Base-by-base conservation (phyloP, 495 filamentous ascomycete genomes). In the Aspergillus hancockii region DNA sequence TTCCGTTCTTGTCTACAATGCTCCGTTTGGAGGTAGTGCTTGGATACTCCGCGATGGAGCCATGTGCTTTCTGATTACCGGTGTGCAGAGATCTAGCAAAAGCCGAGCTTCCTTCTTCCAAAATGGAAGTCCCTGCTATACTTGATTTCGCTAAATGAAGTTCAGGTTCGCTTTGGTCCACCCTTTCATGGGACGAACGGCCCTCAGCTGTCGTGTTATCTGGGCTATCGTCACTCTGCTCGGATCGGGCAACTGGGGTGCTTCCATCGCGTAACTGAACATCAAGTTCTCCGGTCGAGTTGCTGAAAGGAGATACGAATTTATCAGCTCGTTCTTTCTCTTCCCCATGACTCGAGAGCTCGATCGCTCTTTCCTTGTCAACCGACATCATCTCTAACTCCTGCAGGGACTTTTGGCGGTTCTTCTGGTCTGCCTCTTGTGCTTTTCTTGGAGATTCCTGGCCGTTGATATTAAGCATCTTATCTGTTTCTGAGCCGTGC, bases 1-100 rank as follows among this genome's bases (percentile, higher is more conserved):
- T 74, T 22, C 71, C 71, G 50, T 72, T 71, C 8, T 53, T 47
- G 52, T 74, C 71, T 19, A 74, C 71, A 19, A 71, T 61, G 19
- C 54, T 65, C 19, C 41, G 59, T 49, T 47, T 63, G 19, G 49
- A 40, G 0, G 7, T 57, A n/a, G 32, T 18, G 62, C 63, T 32
- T 50, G 36, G 30, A 38, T 13, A 57, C 13, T 50, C 50, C 14
- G 22, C n/a, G 30, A 54, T 46, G 19, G 7, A 23, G 46, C n/a
- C 28, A 14, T 22, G 19, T 47, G 43, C 13, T 23, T 23, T 4
- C 13, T 12, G 13, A 47, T 22, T 14, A 23, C 19, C 1, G 2
- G 8, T 21, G 18, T 21, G 19, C 8, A 13, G 43, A 23, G 19
- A 23, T 23, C 13, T 23, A 6, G 12, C 38, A 14, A 6, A 6